Evolutionary conservation across 1,284 basidiomycete genomes (phyloP).

Genomic region (Hymenochaete sp.): DNA sequence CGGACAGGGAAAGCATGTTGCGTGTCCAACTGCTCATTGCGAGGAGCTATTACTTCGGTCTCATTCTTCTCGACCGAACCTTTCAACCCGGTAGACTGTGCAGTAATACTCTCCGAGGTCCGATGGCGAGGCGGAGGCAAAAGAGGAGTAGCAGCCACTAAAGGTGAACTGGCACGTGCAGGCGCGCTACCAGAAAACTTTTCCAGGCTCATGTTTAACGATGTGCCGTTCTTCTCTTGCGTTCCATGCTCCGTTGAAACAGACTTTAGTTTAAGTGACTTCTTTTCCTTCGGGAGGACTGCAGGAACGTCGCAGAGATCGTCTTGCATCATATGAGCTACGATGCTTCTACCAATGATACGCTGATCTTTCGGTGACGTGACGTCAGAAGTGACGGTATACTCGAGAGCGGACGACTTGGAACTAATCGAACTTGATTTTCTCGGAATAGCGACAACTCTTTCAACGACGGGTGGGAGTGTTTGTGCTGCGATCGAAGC

Average conservation of each 20-base stretch:
- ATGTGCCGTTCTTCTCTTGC: neutral
- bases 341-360: slow-evolving; percentile 22
- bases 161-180: slow-evolving; percentile 48
- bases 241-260: neutral
- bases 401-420: too few relatives aligned
- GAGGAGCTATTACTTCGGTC: too few relatives aligned
- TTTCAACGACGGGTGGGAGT: too few relatives aligned
- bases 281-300: neutral
- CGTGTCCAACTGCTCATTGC: too few relatives aligned
- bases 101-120: too few relatives aligned
- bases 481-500: too few relatives aligned
- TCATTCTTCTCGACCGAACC: too few relatives aligned
- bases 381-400: too few relatives aligned
- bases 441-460: too few relatives aligned
- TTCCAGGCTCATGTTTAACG: neutral
- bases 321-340: slow-evolving; percentile 20
- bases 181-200: slow-evolving; percentile 26
- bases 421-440: too few relatives aligned
- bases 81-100: too few relatives aligned
- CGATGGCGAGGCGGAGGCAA: slow-evolving; percentile 49
- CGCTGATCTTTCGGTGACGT: slow-evolving; percentile 20
- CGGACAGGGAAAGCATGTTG: too few relatives aligned
- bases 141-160: slow-evolving; percentile 45
- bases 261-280: neutral
- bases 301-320: slow-evolving; percentile 12